Conservation (phyloP, 169 alveolate species). For the Theileria annulata region DNA sequence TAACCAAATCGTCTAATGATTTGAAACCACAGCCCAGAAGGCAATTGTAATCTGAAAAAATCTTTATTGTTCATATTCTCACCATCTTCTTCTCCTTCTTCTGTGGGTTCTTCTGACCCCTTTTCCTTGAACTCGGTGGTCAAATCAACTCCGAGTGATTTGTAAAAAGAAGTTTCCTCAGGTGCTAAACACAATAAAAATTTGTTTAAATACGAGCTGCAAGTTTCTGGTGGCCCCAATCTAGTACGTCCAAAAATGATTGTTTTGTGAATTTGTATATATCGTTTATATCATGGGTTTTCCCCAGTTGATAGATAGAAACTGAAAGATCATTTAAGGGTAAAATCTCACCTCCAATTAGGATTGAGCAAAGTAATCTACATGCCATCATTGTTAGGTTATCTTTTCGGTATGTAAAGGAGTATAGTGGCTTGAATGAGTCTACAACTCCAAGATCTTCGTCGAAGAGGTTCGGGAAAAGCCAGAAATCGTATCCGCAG, state of each 20-base stretch:
- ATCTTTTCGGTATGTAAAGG: constrained; percentile 73
- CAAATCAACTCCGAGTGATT: constrained; percentile 69
- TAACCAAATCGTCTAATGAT: constrained; percentile 69
- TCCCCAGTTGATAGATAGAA: constrained; percentile 78
- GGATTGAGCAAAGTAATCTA: constrained; percentile 78
- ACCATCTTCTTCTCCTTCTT: constrained; percentile 75
- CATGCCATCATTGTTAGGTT: constrained; percentile 69
- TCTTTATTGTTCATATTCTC: neutral
- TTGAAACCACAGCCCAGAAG: constrained; percentile 72
- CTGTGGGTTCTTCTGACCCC: constrained; percentile 51
- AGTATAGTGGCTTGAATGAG: constrained; percentile 80
- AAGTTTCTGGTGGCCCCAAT: constrained; percentile 84
- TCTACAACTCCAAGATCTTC: constrained; percentile 86
- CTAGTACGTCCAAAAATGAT: constrained; percentile 81
- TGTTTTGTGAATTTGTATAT: constrained; percentile 81
- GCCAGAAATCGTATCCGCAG: constrained; percentile 84
- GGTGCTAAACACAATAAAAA: constrained; percentile 50
- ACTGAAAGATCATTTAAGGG: constrained; percentile 13
- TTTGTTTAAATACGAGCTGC: constrained; percentile 54
- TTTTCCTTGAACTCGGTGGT: constrained; percentile 42
- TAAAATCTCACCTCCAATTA: constrained; percentile 71
- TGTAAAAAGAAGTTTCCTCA: constrained; percentile 69
- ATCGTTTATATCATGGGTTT: constrained; percentile 80
- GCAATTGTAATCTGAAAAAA: constrained; percentile 69
- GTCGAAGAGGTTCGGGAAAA: constrained; percentile 83